A percentile compares a stretch with the other conserved stretches of the same genome.
Evolutionary conservation across 2,329 filamentous ascomycete species (phyloP).

Genomic region (Capronia americana): DNA sequence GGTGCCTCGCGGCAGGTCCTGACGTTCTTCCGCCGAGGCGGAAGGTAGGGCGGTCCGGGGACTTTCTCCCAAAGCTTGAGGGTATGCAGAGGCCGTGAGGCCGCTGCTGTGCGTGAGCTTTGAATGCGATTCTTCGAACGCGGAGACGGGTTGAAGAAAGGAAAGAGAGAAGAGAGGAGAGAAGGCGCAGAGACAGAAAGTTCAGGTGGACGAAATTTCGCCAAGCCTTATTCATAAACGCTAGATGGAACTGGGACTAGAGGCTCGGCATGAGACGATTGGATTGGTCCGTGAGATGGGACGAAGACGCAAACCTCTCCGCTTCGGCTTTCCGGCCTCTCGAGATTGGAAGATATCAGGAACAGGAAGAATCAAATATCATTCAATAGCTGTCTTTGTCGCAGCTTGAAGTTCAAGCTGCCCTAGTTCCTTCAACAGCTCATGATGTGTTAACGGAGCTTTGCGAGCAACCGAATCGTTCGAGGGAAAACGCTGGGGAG

Average conservation of each 20-base stretch:
- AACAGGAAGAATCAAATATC: neutral
- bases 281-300: neutral
- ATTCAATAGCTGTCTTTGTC: neutral
- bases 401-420: neutral
- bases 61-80: constrained; percentile 99
- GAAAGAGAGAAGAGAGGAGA: constrained; percentile 13
- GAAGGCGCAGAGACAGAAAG: neutral
- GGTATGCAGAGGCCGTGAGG: constrained; percentile 40
- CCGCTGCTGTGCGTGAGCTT: constrained; percentile 88
- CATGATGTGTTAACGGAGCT: neutral
- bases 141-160: constrained; percentile 62
- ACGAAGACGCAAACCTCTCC: constrained; percentile 9
- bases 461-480: neutral
- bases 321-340: constrained; percentile 12
- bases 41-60: constrained; percentile 81
- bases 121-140: constrained; percentile 99
- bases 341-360: neutral
- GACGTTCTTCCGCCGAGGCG: constrained; percentile 45
- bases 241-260: neutral
- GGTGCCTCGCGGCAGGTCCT: constrained; percentile 90
- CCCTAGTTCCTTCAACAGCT: neutral
- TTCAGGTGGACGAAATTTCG: constrained; percentile 3
- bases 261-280: neutral
- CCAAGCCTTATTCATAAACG: neutral
- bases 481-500: neutral